phyloP scores from a whole-genome alignment of 768 basidiomycete genomes.

The Lactarius quietus region DNA sequence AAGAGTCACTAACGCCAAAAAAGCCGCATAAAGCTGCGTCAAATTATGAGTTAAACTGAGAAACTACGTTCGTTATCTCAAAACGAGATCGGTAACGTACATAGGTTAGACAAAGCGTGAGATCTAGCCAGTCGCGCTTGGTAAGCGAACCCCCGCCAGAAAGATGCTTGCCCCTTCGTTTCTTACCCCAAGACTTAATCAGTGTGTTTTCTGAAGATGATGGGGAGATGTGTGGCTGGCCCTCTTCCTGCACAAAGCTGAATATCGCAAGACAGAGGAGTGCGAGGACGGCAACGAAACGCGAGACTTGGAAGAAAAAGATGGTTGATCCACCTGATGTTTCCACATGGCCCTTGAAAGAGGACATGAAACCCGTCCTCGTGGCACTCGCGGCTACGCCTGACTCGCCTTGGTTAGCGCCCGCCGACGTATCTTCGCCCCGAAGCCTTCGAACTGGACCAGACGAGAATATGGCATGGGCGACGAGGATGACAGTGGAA shows the following conservation, averaged over 20 bases:
- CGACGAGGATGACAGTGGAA: slow-evolving; percentile 10
- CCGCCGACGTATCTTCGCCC: neutral
- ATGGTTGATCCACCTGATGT: slow-evolving; percentile 45
- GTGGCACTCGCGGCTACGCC: neutral
- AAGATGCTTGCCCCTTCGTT: slow-evolving; percentile 27
- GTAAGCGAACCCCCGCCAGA: neutral
- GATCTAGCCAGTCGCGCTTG: slow-evolving; percentile 22
- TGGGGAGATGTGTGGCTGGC: slow-evolving; percentile 8
- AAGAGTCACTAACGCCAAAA: slow-evolving; percentile 27
- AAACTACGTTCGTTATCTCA: too few species aligned
- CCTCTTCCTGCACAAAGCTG: slow-evolving; percentile 37
- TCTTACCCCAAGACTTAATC: slow-evolving; percentile 29
- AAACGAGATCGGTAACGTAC: slow-evolving; percentile 27
- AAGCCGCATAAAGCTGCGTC: slow-evolving; percentile 25
- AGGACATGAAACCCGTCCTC: slow-evolving; percentile 12
- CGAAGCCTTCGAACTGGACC: neutral
- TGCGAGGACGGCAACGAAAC: slow-evolving; percentile 43
- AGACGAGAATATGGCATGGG: neutral
- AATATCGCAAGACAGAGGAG: slow-evolving; percentile 50
- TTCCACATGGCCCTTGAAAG: slow-evolving; percentile 34
- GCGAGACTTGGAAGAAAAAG: slow-evolving; percentile 44
- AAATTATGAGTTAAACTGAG: neutral
- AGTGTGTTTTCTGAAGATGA: slow-evolving; percentile 4
- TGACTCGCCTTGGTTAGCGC: neutral
- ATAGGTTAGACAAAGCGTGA: slow-evolving; percentile 33